Evolutionary conservation across 139 green algal species (phyloP), one percentile per base, ranked within the genome.

Genomic region (Chlorella sp.): DNA sequence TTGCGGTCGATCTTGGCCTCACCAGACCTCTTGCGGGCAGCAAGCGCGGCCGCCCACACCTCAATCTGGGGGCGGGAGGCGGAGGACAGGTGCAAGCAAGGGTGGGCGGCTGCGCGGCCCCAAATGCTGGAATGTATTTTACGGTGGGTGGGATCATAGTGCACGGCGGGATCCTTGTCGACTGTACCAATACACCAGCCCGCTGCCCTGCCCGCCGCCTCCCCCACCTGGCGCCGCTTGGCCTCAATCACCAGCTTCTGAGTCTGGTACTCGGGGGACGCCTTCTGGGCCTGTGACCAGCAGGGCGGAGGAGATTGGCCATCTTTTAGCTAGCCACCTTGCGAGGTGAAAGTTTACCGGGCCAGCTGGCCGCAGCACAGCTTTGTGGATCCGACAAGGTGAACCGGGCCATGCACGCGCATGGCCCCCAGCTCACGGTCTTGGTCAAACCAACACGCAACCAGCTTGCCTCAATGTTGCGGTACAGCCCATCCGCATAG

Each of bases 401-500:
- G n/a, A n/a, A n/a, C n/a, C n/a, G n/a, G n/a, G n/a, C n/a, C n/a
- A n/a, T n/a, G n/a, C n/a, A n/a, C n/a, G n/a, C n/a, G n/a, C n/a
- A n/a, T n/a, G n/a, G n/a, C n/a, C n/a, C n/a, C n/a, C n/a, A n/a
- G n/a, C n/a, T n/a, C n/a, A n/a, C n/a, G n/a, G n/a, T n/a, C n/a
- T n/a, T n/a, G n/a, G n/a, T 17, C 64, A 40, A 40, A 14, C n/a
- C 30, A 70, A 3, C 30, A 2, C 64, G 38, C 38, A 54, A 36
- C 70, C 20, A 44, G 22, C 76, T n/a, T 11, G 88, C 82, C 34
- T 87, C 67, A 1, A 91, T 75, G 82, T 62, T 74, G 32, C 86
- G 72, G 87, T 96, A 97, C 60, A 94, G 90, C 36, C 73, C 73
- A 84, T 98, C 96, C 1, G 94, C 90, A 60, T 93, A 98, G 44